phyloP scores from a whole-genome alignment of 345 rosid genomes.

The Eucalyptus rudis region DNA sequence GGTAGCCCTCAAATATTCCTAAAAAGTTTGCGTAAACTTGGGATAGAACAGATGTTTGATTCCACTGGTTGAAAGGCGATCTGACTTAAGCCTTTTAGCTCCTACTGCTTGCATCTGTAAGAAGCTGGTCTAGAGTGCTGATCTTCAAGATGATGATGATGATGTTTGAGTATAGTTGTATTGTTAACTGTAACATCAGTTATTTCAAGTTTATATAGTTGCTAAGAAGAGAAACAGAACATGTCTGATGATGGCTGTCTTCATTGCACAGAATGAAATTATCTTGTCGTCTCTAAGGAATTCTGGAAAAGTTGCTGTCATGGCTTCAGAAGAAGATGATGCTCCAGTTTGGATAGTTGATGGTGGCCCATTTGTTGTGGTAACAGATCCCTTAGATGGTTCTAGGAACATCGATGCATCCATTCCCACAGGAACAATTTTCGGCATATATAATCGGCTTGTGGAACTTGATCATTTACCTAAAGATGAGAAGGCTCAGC shows the following conservation, averaged over 20 bases:
- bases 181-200: background rate
- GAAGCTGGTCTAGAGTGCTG: background rate
- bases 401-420: slow-evolving; percentile 90
- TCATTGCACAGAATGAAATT: slow-evolving; percentile 54
- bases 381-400: slow-evolving; percentile 91
- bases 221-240: background rate
- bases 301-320: slow-evolving; percentile 82
- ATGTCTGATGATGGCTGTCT: background rate
- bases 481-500: slow-evolving; percentile 45
- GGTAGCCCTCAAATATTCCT: background rate
- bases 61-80: background rate
- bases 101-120: background rate
- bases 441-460: slow-evolving; percentile 63
- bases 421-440: slow-evolving; percentile 86
- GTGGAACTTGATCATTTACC: slow-evolving; percentile 74
- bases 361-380: slow-evolving; percentile 68
- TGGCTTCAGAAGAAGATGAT: slow-evolving; percentile 96
- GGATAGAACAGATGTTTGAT: background rate
- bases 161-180: background rate
- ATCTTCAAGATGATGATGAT: background rate
- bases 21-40: background rate
- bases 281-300: slow-evolving; percentile 59
- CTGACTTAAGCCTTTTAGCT: background rate
- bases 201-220: background rate
- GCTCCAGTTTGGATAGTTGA: slow-evolving; percentile 61